Conservation (phyloP, 2,329 filamentous ascomycete species). For the Diaporthe helianthi region DNA sequence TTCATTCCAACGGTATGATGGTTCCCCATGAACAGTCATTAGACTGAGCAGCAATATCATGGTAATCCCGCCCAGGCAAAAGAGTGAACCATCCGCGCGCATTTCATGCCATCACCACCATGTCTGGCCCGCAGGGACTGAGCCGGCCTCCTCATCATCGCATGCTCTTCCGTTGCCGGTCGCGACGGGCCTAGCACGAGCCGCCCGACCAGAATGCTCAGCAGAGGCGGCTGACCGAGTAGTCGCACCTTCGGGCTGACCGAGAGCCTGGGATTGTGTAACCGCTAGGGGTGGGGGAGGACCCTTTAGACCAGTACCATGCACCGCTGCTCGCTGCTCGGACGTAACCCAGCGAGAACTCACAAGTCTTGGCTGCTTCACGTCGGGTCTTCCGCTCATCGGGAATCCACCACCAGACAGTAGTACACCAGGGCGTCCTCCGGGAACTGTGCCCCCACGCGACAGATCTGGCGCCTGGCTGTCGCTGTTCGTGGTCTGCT, state of each 20-base stretch:
- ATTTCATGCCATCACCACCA: slow-evolving; percentile 3
- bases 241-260: background rate
- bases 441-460: background rate
- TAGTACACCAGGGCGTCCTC: background rate
- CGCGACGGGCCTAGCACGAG: background rate
- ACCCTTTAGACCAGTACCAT: background rate
- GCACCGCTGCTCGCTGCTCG: background rate
- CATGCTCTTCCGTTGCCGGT: background rate
- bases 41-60: background rate
- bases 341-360: background rate
- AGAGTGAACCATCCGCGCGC: no score
- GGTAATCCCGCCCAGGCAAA: no score
- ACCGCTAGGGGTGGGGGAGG: no score
- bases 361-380: background rate
- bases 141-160: background rate
- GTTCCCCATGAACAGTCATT: background rate
- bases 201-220: background rate
- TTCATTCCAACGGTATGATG: no score
- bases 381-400: background rate
- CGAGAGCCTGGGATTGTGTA: background rate
- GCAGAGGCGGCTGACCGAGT: background rate
- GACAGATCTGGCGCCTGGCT: background rate
- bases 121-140: slow-evolving; percentile 17
- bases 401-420: background rate
- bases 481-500: background rate